Percentiles rank a stretch among this genome's conserved stretches.
Evolutionary conservation across 345 rosid species (phyloP).

Genomic region (Euphorbia pulcherrima): DNA sequence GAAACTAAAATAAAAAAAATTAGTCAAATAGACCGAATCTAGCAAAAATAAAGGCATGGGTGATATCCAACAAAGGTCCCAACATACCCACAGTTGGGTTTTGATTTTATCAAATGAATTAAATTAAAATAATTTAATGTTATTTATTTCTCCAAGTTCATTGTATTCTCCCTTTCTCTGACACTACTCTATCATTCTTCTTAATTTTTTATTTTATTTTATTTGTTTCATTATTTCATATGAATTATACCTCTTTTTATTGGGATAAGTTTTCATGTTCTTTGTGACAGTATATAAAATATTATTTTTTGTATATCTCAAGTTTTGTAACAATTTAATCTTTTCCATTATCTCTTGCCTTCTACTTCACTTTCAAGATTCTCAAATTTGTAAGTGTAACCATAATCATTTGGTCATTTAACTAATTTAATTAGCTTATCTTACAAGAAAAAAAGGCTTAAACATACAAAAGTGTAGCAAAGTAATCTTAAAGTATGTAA

Average conservation of each 20-base stretch:
- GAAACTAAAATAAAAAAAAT: neutral
- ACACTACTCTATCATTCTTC: conserved; percentile 53
- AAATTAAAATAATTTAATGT: conserved; percentile 34
- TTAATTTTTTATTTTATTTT: too few relatives aligned
- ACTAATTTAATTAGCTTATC: too few relatives aligned
- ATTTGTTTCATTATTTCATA: conserved; percentile 25
- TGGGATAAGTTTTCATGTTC: conserved; percentile 72
- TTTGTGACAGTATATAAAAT: conserved; percentile 36
- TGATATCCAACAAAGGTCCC: conserved; percentile 62
- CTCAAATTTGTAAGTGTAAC: neutral
- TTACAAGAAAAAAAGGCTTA: too few relatives aligned
- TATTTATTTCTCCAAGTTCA: conserved; percentile 49
- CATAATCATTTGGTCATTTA: neutral
- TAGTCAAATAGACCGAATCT: conserved; percentile 24
- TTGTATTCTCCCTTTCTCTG: conserved; percentile 49
- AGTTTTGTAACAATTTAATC: conserved; percentile 16
- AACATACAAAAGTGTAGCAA: too few relatives aligned
- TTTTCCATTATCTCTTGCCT: neutral
- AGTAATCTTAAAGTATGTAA: too few relatives aligned
- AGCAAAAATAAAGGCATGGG: conserved; percentile 41
- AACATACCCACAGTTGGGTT: conserved; percentile 47
- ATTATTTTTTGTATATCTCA: too few relatives aligned
- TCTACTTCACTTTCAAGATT: neutral
- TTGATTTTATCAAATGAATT: conserved; percentile 35
- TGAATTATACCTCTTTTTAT: conserved; percentile 14